Percentiles rank a stretch among this genome's conserved stretches.
Evolutionary conservation across 495 filamentous ascomycete genomes (phyloP).

Genomic region (Hyaloscypha hepaticicola): DNA sequence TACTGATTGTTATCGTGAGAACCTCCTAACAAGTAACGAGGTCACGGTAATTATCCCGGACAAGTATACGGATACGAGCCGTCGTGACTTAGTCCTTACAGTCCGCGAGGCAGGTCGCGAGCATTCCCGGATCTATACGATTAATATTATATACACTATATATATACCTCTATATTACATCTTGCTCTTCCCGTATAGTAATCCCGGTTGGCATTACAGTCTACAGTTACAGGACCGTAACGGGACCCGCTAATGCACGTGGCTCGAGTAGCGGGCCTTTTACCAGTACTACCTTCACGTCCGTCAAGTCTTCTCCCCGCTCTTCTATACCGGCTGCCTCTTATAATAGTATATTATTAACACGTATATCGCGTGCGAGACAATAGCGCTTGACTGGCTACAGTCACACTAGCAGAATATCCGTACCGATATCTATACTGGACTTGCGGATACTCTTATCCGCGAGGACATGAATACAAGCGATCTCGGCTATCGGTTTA

Average conservation of each 20-base stretch:
- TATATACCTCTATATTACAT: no score
- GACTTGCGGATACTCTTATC: slow-evolving; percentile 19
- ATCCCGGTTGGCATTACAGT: no score
- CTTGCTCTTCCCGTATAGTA: no score
- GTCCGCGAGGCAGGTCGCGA: no score
- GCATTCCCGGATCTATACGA: no score
- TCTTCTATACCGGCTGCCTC: neutral
- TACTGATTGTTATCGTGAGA: neutral
- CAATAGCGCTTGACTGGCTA: slow-evolving; percentile 12
- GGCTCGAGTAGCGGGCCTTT: neutral
- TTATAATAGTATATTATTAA: slow-evolving; percentile 10
- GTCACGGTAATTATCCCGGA: neutral
- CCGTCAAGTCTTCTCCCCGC: neutral
- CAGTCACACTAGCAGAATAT: slow-evolving; percentile 19
- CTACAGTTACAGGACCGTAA: no score
- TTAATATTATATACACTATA: no score
- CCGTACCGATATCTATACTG: slow-evolving; percentile 20
- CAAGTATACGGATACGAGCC: no score
- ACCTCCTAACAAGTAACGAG: neutral
- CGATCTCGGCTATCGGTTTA: slow-evolving; percentile 7
- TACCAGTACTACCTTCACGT: neutral
- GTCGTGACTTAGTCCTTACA: no score
- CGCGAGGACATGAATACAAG: slow-evolving; percentile 7
- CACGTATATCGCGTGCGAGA: slow-evolving; percentile 15
- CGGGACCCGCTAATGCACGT: no score